Evolutionary conservation across 164 flowering plant genomes (phyloP).

Genomic region (Houttuynia cordata): DNA sequence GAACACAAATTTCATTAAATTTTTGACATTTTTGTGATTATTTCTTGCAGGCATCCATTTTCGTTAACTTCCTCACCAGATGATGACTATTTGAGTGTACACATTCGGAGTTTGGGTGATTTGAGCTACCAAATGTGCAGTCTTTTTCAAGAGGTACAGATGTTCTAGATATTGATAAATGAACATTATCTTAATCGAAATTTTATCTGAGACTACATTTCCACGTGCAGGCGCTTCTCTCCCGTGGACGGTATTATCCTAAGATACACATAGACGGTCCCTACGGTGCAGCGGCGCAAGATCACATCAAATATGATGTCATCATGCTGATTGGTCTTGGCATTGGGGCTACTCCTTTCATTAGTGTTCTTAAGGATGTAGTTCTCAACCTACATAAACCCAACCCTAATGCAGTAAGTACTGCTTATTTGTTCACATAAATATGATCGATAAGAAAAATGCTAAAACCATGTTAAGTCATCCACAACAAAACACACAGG

Average conservation of each 20-base stretch:
- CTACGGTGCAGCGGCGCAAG: conserved; percentile 43
- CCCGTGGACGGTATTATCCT: conserved; percentile 14
- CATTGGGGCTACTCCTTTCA: conserved; percentile 48
- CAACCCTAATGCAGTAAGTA: neutral
- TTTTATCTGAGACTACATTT: neutral
- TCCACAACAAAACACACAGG: too few relatives aligned
- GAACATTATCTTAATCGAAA: neutral
- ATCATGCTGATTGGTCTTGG: conserved; percentile 38
- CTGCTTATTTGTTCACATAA: too few relatives aligned
- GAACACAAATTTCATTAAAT: neutral
- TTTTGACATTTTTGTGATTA: neutral
- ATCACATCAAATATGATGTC: conserved; percentile 34
- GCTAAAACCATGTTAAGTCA: too few relatives aligned
- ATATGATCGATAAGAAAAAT: too few relatives aligned
- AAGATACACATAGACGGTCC: conserved; percentile 36
- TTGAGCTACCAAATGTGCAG: conserved; percentile 35
- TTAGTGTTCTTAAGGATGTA: conserved; percentile 36
- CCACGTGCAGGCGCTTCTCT: conserved; percentile 19
- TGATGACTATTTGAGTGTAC: conserved; percentile 29
- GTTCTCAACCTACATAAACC: conserved; percentile 11
- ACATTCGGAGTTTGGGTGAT: conserved; percentile 38
- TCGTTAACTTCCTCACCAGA: conserved; percentile 42
- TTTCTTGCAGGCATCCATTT: conserved; percentile 36
- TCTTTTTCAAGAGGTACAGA: conserved; percentile 35
- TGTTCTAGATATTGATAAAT: neutral